A percentile compares a stretch with the other conserved stretches of the same genome.
Evolutionary conservation across 2,329 filamentous ascomycete species (phyloP).

Genomic region (Trichoderma koningiopsis): DNA sequence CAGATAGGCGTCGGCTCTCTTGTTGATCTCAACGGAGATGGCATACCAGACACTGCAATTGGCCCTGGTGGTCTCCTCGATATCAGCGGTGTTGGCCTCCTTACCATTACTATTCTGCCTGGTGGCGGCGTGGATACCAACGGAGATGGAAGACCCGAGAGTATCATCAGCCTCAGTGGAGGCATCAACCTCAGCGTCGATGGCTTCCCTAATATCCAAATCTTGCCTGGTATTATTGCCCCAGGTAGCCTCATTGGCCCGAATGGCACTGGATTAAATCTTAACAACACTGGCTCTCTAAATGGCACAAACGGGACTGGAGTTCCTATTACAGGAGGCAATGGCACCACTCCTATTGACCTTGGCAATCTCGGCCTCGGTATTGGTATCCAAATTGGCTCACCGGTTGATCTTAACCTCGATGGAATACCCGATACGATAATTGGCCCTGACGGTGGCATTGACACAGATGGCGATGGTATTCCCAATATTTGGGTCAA

Average conservation of each 20-base stretch:
- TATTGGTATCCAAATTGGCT: not conserved
- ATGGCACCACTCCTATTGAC: not conserved
- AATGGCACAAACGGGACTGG: not conserved
- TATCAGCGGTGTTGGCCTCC: not conserved
- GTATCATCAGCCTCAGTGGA: not conserved
- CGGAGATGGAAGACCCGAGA: not conserved
- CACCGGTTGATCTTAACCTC: not conserved
- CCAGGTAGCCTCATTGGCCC: not conserved
- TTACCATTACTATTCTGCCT: not conserved
- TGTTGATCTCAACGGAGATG: conserved; percentile 4
- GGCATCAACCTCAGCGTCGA: not conserved
- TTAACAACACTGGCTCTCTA: not conserved
- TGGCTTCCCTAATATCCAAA: not conserved
- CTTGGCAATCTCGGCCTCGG: not conserved
- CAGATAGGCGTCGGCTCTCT: not conserved
- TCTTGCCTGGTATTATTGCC: not conserved
- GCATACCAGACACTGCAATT: not conserved
- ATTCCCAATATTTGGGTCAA: not conserved
- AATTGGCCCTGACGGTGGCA: not conserved
- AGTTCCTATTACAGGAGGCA: not conserved
- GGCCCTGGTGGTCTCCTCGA: not conserved
- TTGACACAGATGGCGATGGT: not conserved
- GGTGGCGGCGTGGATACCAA: not conserved
- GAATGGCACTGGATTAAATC: not conserved
- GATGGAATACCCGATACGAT: not conserved